Conservation (phyloP, 2,329 filamentous ascomycete species). For the Fusarium temperatum region DNA sequence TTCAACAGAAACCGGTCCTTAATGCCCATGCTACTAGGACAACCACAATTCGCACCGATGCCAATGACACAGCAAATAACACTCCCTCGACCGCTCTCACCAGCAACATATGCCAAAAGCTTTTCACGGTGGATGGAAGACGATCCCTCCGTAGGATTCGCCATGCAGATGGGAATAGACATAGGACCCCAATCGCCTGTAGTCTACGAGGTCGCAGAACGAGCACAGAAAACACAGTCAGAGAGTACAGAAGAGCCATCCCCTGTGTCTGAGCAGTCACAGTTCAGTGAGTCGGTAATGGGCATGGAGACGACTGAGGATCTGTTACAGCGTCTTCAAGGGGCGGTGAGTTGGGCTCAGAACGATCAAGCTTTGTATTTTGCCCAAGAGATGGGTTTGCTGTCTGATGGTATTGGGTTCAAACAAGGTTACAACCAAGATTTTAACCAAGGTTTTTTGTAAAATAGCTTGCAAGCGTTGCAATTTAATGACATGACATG, state of each 20-base stretch:
- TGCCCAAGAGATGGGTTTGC: slow-evolving; percentile 7
- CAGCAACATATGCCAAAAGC: slow-evolving; percentile 1
- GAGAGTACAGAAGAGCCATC: not conserved
- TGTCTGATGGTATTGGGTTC: not conserved
- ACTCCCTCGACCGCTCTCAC: slow-evolving; percentile 11
- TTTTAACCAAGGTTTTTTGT: not conserved
- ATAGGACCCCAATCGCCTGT: not conserved
- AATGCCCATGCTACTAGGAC: slow-evolving; percentile 11
- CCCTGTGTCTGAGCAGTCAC: not conserved
- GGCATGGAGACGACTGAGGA: not conserved
- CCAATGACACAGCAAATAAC: not conserved
- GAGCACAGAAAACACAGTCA: not conserved
- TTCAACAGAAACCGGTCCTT: not conserved
- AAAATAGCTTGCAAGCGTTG: not conserved
- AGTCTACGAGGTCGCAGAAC: not conserved
- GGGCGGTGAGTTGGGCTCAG: slow-evolving; percentile 8
- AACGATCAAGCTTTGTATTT: slow-evolving; percentile 24
- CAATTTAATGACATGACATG: not conserved
- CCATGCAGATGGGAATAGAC: slow-evolving; percentile 29
- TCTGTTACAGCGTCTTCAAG: not conserved
- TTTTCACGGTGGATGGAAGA: slow-evolving; percentile 31
- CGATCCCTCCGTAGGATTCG: slow-evolving; percentile 23
- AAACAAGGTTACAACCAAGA: not conserved
- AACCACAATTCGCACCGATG: not conserved
- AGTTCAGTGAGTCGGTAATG: not conserved